Percentiles rank a stretch among this genome's conserved stretches.
phyloP scores from a whole-genome alignment of 768 basidiomycete genomes.

The Kwoniella dendrophila region DNA sequence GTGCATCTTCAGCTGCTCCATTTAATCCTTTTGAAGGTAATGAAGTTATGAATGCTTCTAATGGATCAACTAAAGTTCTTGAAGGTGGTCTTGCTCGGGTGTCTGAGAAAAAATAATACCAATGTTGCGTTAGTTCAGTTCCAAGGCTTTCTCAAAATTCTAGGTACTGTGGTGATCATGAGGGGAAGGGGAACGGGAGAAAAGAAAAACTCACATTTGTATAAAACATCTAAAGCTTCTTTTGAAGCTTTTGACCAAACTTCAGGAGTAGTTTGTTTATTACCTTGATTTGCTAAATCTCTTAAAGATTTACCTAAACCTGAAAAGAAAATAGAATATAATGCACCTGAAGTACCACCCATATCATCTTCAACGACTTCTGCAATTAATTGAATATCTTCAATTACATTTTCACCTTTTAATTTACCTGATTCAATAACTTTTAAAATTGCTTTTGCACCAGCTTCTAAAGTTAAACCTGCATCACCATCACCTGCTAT shows the following conservation, averaged over 20 bases:
- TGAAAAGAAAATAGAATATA: slow-evolving; percentile 93
- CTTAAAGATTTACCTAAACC: slow-evolving; percentile 75
- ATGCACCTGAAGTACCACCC: slow-evolving; percentile 88
- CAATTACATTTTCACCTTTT: slow-evolving; percentile 67
- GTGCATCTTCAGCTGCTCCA: slow-evolving; percentile 66
- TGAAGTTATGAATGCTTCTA: slow-evolving; percentile 71
- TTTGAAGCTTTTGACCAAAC: slow-evolving; percentile 68
- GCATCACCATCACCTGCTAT: slow-evolving; percentile 88
- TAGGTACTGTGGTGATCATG: too few relatives aligned
- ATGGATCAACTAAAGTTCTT: slow-evolving; percentile 88
- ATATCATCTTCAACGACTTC: slow-evolving; percentile 77
- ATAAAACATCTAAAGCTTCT: slow-evolving; percentile 49
- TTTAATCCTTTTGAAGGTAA: slow-evolving; percentile 58
- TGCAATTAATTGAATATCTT: slow-evolving; percentile 69
- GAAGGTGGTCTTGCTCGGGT: slow-evolving; percentile 87
- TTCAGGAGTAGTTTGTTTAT: slow-evolving; percentile 59
- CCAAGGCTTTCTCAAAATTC: too few relatives aligned
- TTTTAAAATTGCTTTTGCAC: slow-evolving; percentile 64
- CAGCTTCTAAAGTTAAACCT: slow-evolving; percentile 68
- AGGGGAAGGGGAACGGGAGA: too few relatives aligned
- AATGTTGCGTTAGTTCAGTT: too few relatives aligned
- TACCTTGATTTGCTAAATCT: slow-evolving; percentile 47
- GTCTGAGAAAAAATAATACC: slow-evolving; percentile 53
- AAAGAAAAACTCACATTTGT: slow-evolving; percentile 42
- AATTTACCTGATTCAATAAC: slow-evolving; percentile 65